phyloP scores from a whole-genome alignment of 768 basidiomycete genomes.

The Phaeolepiota aurea region DNA sequence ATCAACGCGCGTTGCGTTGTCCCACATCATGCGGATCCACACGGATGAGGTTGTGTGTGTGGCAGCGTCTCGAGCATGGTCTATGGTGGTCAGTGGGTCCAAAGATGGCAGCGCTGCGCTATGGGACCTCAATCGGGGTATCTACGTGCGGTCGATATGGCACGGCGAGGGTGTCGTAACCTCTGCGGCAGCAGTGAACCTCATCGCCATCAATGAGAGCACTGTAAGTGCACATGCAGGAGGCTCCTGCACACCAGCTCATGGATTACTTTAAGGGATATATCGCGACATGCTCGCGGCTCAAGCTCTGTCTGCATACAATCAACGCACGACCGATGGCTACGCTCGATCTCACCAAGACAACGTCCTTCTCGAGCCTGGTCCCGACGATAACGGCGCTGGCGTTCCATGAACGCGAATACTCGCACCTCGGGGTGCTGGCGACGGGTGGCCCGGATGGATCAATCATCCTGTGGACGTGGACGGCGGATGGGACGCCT shows the following conservation, averaged over 20 bases:
- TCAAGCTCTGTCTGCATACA: constrained; percentile 71
- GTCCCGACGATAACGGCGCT: constrained; percentile 62
- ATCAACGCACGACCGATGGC: constrained; percentile 80
- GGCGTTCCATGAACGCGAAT: constrained; percentile 87
- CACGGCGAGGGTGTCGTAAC: constrained; percentile 36
- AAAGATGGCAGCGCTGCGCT: constrained; percentile 79
- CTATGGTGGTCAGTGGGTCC: constrained; percentile 74
- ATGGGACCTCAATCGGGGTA: constrained; percentile 84
- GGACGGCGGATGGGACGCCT: constrained; percentile 72
- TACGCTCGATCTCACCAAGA: constrained; percentile 48
- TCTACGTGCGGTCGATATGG: constrained; percentile 77
- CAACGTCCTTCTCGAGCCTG: constrained; percentile 32
- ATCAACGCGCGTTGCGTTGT: constrained; percentile 30
- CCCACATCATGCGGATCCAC: constrained; percentile 79
- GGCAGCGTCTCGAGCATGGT: constrained; percentile 75
- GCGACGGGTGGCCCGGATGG: constrained; percentile 76
- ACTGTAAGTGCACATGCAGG: constrained; percentile 44
- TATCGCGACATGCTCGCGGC: constrained; percentile 74
- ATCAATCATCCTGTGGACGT: constrained; percentile 71
- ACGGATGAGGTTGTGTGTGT: constrained; percentile 60
- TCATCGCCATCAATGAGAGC: constrained; percentile 78
- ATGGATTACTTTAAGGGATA: constrained; percentile 46
- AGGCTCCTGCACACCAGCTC: background rate
- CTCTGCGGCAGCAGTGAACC: constrained; percentile 37
- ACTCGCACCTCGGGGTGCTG: constrained; percentile 67